phyloP scores from a whole-genome alignment of 352 stramenopile genomes.

The Pythium biforme region DNA sequence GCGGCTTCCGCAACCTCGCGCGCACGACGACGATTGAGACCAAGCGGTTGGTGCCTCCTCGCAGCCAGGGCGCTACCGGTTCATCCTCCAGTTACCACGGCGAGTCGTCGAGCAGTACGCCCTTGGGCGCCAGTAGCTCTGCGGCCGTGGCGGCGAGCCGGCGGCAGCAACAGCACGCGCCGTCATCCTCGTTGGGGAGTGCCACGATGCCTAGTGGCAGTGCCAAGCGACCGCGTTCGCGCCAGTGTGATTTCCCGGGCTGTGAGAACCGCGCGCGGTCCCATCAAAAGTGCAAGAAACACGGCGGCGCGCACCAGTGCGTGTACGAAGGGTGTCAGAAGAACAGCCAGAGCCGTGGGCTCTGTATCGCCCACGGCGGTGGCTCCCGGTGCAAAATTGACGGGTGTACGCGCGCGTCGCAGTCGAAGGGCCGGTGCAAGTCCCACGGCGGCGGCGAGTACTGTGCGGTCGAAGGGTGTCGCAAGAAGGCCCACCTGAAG shows the following conservation, averaged over 20 bases:
- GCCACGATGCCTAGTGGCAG: not conserved
- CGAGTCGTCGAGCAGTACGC: not conserved
- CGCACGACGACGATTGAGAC: conserved; percentile 42
- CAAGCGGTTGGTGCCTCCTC: conserved; percentile 27
- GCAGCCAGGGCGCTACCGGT: not conserved
- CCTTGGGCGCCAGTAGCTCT: not conserved
- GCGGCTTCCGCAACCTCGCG: conserved; percentile 36
- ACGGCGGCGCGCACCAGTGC: conserved; percentile 84
- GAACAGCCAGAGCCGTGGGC: conserved; percentile 83
- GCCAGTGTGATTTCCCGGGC: conserved; percentile 68
- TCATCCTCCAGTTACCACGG: not conserved
- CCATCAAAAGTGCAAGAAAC: conserved; percentile 89
- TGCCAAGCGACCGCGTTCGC: conserved; percentile 18
- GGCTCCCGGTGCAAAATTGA: conserved; percentile 79
- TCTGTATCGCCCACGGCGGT: conserved; percentile 84
- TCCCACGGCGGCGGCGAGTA: conserved; percentile 81
- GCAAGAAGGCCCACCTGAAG: conserved; percentile 87
- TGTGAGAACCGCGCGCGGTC: conserved; percentile 78
- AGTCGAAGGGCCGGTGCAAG: conserved; percentile 86
- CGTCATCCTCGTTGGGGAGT: conserved; percentile 8
- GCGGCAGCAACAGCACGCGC: not conserved
- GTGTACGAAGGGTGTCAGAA: conserved; percentile 83
- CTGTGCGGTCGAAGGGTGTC: conserved; percentile 77
- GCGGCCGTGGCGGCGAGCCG: not conserved
- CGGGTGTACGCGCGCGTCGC: conserved; percentile 75